A percentile compares a stretch with the other conserved stretches of the same genome.
Conservation (phyloP, 2,329 filamentous ascomycete genomes). For the Penicillium sp. region DNA sequence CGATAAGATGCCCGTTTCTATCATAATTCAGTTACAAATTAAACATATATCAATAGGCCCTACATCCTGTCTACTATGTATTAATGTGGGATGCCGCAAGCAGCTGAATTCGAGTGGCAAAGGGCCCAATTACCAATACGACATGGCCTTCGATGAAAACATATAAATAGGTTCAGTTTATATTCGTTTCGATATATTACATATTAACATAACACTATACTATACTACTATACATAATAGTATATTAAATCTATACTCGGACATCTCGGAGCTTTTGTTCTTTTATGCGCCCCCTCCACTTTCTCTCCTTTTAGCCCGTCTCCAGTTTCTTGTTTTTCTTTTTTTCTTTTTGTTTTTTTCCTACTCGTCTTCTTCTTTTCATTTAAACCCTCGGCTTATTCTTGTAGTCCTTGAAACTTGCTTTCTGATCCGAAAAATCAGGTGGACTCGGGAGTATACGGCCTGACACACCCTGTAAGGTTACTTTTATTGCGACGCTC, state of each 20-base stretch:
- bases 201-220: background rate
- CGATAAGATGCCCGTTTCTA: background rate
- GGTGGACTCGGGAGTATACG: slow-evolving; percentile 8
- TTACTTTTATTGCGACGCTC: slow-evolving; percentile 21
- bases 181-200: background rate
- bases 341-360: background rate
- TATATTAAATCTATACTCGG: background rate
- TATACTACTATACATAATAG: too few species aligned
- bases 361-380: slow-evolving; percentile 1
- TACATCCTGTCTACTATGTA: background rate
- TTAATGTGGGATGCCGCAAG: slow-evolving; percentile 5
- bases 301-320: slow-evolving; percentile 6
- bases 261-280: slow-evolving; percentile 6
- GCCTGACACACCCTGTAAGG: slow-evolving; percentile 7
- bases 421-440: background rate
- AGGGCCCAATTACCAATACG: slow-evolving; percentile 11
- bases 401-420: background rate
- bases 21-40: background rate
- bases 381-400: background rate
- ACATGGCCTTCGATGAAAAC: slow-evolving; percentile 3
- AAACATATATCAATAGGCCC: background rate
- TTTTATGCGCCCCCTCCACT: slow-evolving; percentile 8
- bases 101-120: slow-evolving; percentile 16
- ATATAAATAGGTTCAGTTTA: background rate
- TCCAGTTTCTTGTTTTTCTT: background rate